A percentile compares a stretch with the other conserved stretches of the same genome.
Conservation (phyloP, 306 rosid species). For the Gastrolobium villosum region DNA sequence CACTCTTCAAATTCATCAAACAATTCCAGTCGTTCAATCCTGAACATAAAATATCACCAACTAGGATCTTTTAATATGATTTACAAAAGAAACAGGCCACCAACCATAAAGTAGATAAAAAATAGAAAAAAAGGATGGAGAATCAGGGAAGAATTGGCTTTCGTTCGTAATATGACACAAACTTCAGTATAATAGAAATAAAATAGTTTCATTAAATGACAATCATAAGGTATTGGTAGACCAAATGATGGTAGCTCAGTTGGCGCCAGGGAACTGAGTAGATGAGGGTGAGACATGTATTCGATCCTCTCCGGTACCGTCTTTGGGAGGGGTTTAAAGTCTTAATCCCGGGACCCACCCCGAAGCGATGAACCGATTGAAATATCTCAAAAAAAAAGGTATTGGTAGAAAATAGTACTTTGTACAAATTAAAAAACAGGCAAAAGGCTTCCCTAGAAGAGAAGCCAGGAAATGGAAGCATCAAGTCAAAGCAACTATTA, state of each 20-base stretch:
- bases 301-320: too few relatives aligned
- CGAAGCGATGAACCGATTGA: too few relatives aligned
- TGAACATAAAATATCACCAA: constrained; percentile 50
- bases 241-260: too few relatives aligned
- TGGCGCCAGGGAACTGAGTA: too few relatives aligned
- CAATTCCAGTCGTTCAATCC: constrained; percentile 95
- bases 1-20: constrained; percentile 99
- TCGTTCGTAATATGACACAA: constrained; percentile 38
- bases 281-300: too few relatives aligned
- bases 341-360: too few relatives aligned
- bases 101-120: constrained; percentile 46
- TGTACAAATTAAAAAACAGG: constrained; percentile 29
- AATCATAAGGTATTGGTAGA: constrained; percentile 34
- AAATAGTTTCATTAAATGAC: constrained; percentile 46
- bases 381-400: not conserved
- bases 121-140: constrained; percentile 27
- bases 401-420: constrained; percentile 15
- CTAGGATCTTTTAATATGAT: constrained; percentile 51
- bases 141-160: constrained; percentile 7
- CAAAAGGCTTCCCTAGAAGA: constrained; percentile 12
- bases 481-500: constrained; percentile 6
- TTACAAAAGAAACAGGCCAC: constrained; percentile 42
- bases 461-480: constrained; percentile 6
- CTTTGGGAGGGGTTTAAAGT: too few relatives aligned
- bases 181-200: constrained; percentile 47